Conservation (phyloP, 148 eudicot species). For the Arbutus unedo region DNA sequence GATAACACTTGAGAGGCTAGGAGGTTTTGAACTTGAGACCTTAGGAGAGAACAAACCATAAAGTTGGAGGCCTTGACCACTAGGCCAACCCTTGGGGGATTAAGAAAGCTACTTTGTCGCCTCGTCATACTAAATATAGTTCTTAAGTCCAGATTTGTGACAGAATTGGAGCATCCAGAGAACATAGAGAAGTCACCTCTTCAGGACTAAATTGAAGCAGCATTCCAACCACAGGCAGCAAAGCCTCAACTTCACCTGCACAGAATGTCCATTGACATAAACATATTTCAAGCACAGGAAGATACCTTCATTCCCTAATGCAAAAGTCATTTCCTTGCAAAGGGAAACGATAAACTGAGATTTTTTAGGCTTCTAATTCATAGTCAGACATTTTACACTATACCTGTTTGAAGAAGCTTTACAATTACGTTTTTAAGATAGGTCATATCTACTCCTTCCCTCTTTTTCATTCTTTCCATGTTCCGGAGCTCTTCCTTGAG, state of each 20-base stretch:
- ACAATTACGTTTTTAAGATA: slow-evolving; percentile 91
- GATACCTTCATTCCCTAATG: neutral
- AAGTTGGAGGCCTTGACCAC: too few species aligned
- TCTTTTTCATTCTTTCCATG: slow-evolving; percentile 83
- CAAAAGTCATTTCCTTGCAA: slow-evolving; percentile 8
- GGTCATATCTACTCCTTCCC: slow-evolving; percentile 99
- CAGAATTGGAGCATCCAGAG: slow-evolving; percentile 10
- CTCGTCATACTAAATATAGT: neutral
- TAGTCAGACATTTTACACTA: neutral
- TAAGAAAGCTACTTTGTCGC: neutral
- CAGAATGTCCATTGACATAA: slow-evolving; percentile 10
- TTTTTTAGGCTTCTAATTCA: neutral
- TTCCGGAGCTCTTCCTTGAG: slow-evolving; percentile 90
- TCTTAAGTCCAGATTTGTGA: neutral
- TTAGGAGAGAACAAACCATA: too few species aligned
- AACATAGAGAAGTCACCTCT: slow-evolving; percentile 53
- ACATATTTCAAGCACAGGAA: neutral
- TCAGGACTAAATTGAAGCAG: slow-evolving; percentile 99
- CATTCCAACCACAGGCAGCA: slow-evolving; percentile 93
- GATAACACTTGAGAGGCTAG: too few species aligned
- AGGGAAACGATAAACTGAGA: neutral
- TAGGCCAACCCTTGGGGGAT: too few species aligned
- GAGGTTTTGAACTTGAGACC: too few species aligned
- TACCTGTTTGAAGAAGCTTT: slow-evolving; percentile 99
- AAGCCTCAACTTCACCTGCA: slow-evolving; percentile 92